phyloP scores from a whole-genome alignment of 306 rosid species.

The Castanopsis chinensis region DNA sequence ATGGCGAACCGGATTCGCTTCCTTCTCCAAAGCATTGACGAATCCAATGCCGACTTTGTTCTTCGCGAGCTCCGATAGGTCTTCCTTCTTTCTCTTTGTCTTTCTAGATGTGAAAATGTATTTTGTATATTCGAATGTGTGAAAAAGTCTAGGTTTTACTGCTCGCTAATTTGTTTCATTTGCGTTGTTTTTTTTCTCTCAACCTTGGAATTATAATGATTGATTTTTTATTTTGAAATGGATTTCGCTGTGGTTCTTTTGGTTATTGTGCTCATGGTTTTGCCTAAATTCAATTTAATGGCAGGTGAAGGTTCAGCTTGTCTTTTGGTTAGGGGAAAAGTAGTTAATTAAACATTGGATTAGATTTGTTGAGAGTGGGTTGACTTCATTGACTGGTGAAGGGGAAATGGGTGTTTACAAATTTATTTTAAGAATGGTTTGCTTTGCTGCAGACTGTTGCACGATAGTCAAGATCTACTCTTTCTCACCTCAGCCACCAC shows the following conservation, averaged over 20 bases:
- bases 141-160: neutral
- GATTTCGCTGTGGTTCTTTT: neutral
- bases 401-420: neutral
- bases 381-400: neutral
- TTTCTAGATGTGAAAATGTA: neutral
- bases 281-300: neutral
- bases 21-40: conserved; percentile 67
- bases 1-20: conserved; percentile 80
- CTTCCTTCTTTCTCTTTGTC: too few relatives aligned
- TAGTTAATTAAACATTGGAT: neutral
- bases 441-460: too few relatives aligned
- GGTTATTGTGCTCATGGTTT: neutral
- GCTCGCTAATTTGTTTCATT: neutral
- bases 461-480: too few relatives aligned
- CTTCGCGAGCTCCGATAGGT: conserved; percentile 77
- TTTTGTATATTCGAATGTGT: neutral
- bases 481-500: too few relatives aligned
- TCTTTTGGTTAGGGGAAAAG: too few relatives aligned
- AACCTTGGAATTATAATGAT: neutral
- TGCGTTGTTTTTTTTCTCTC: too few relatives aligned
- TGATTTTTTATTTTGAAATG: neutral
- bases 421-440: neutral
- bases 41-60: conserved; percentile 71
- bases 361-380: neutral
- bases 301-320: too few relatives aligned